A percentile compares a stretch with the other conserved stretches of the same genome.
These are phyloP conservation scores for Colletotrichum cereale DNA, from an alignment of 2,329 filamentous ascomycete species.

Conservation along the genomic window DNA sequence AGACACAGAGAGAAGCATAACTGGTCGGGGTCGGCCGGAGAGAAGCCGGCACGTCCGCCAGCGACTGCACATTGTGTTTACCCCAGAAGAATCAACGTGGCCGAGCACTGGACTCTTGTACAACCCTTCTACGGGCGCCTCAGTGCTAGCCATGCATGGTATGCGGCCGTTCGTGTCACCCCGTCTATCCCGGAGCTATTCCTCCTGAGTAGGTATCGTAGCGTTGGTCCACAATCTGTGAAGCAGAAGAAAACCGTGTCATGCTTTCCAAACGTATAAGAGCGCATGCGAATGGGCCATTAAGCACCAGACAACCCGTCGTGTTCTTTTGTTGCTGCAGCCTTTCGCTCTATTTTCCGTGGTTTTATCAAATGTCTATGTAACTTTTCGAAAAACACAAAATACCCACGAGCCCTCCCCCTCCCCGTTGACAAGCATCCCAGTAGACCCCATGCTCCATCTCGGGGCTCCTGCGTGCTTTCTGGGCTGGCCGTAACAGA, in stretches of 20 bases:
- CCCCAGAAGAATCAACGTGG: not conserved
- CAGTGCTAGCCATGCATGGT: not conserved
- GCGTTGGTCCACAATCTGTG: not conserved
- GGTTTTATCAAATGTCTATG: not conserved
- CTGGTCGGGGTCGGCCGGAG: not conserved
- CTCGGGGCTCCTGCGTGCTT: not conserved
- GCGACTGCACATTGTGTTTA: not conserved
- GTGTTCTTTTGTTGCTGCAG: too few species aligned
- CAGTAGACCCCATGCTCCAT: not conserved
- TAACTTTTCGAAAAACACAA: not conserved
- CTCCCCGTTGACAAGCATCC: not conserved
- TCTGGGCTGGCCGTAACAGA: not conserved
- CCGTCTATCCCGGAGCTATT: not conserved
- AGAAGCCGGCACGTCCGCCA: not conserved
- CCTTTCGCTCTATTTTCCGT: not conserved
- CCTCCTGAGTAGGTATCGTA: not conserved
- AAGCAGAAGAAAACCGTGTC: not conserved
- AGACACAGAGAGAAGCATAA: not conserved
- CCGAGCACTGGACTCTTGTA: too few species aligned
- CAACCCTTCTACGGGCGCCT: not conserved
- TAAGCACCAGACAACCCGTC: too few species aligned
- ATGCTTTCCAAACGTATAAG: not conserved
- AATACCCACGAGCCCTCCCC: not conserved
- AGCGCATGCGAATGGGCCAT: too few species aligned
- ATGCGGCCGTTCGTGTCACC: not conserved